A percentile compares a stretch with the other conserved stretches of the same genome.
phyloP scores from a whole-genome alignment of 2,329 filamentous ascomycete genomes.

The Penicillium sp. region DNA sequence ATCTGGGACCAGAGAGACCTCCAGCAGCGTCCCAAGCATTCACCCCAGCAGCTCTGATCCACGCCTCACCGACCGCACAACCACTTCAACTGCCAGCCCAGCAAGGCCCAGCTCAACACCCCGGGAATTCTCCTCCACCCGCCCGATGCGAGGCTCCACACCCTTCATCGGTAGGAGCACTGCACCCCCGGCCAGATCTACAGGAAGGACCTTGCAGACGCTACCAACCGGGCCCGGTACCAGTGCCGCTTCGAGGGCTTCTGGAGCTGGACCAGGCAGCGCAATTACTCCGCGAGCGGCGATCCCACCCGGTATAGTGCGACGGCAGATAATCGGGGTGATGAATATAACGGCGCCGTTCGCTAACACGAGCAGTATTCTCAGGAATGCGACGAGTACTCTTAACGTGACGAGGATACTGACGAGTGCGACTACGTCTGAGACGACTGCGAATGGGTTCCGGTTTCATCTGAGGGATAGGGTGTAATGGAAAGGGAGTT shows the following conservation, averaged over 20 bases:
- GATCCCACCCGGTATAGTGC: constrained; percentile 13
- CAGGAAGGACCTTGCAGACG: constrained; percentile 5
- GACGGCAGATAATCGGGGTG: constrained; percentile 5
- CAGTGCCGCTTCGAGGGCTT: background rate
- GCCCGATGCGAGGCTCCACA: constrained; percentile 3
- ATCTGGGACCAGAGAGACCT: background rate
- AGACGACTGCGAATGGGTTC: background rate
- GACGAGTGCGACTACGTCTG: background rate
- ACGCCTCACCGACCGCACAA: background rate
- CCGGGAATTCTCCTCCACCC: background rate
- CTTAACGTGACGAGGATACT: constrained; percentile 8
- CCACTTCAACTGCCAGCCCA: background rate
- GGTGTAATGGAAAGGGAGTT: background rate
- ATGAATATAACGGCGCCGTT: constrained; percentile 15
- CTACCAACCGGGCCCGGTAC: background rate
- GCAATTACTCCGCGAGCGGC: constrained; percentile 3
- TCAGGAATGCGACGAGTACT: constrained; percentile 16
- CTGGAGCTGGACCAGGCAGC: background rate
- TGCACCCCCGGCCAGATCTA: background rate
- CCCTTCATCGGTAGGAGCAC: background rate
- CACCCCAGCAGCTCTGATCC: background rate
- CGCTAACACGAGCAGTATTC: constrained; percentile 17
- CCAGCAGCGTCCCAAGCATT: background rate
- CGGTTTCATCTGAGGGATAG: background rate
- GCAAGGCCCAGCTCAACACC: background rate